Evolutionary conservation across 129 eudicot species (phyloP), one percentile per base, ranked within the genome.

Genomic region (Pittosporum tobira): DNA sequence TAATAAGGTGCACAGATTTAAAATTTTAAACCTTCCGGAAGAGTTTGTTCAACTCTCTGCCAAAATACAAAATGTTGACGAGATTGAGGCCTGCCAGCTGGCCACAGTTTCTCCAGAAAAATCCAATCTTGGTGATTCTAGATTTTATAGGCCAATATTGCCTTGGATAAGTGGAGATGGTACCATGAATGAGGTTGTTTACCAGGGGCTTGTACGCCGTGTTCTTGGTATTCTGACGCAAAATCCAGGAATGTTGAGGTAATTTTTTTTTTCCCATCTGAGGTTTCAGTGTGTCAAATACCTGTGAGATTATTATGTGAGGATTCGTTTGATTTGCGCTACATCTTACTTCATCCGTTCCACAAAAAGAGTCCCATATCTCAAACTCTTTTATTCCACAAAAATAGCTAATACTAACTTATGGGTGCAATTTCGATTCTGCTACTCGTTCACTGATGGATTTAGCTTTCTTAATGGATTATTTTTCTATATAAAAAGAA

Each of bases 131-230:
- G 51, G 45, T 60, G 78, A 62, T 74, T 54, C 69, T 30, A 36
- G 51, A 47, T 58, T 64, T 27, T 77, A 62, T 50, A 72, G 72
- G 75, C 87, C 95, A 59, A 79, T 91, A 75, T 66, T 91, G 63
- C 95, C 98, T 34, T 91, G 98, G 98, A 62, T 91, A 51, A 86
- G 86, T 72, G 98, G 98, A 57, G 98, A 91, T 72, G 94, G 98
- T 42, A 78, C 95, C 59, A 48, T 72, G 24, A 91, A 91, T 74
- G 77, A 73, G 56, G 61, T 70, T 48, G 94, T 91, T 31, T 86
- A 83, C 78, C 80, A 66, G 77, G 87, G 95, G 52, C 95, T 91
- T 49, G 72, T 74, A 67, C 95, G 94, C 27, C 83, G 95, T 54
- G 71, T 91, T 61, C 90, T 91, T 66, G 94, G 95, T 50, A 78